A percentile compares a stretch with the other conserved stretches of the same genome.
Evolutionary conservation across 208 protist genomes (phyloP).

Genomic region (Lotmaria passim): DNA sequence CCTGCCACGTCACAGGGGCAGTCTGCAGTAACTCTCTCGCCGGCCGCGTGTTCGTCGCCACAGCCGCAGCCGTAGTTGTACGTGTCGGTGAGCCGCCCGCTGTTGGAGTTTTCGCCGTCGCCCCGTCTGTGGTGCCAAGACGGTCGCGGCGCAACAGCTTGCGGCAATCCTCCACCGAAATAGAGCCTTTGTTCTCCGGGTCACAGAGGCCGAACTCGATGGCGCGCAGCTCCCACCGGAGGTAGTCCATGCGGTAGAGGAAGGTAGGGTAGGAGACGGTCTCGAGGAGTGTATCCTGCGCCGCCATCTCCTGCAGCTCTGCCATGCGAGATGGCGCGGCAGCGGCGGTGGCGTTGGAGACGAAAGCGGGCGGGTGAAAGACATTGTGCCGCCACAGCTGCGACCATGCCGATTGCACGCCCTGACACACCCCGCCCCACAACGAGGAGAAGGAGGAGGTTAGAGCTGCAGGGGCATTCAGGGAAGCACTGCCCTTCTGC

Average conservation of each 20-base stretch:
- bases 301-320: constrained; percentile 15
- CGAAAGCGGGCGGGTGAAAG: background rate
- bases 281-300: constrained; percentile 23
- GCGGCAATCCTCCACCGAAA: constrained; percentile 50
- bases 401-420: background rate
- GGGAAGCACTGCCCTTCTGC: background rate
- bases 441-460: background rate
- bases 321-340: background rate
- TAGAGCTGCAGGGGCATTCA: background rate
- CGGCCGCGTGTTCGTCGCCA: background rate
- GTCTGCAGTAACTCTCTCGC: background rate
- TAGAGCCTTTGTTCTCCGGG: constrained; percentile 50
- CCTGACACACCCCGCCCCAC: background rate
- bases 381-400: background rate
- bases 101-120: background rate
- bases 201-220: constrained; percentile 73
- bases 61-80: background rate
- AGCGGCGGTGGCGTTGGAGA: background rate
- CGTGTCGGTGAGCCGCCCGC: background rate
- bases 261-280: constrained; percentile 39
- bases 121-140: background rate
- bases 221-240: constrained; percentile 69
- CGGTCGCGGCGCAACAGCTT: constrained; percentile 39
- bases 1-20: constrained; percentile 53
- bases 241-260: constrained; percentile 53